Conservation (phyloP, 495 filamentous ascomycete genomes). For the Penicillium macrosclerotiorum region DNA sequence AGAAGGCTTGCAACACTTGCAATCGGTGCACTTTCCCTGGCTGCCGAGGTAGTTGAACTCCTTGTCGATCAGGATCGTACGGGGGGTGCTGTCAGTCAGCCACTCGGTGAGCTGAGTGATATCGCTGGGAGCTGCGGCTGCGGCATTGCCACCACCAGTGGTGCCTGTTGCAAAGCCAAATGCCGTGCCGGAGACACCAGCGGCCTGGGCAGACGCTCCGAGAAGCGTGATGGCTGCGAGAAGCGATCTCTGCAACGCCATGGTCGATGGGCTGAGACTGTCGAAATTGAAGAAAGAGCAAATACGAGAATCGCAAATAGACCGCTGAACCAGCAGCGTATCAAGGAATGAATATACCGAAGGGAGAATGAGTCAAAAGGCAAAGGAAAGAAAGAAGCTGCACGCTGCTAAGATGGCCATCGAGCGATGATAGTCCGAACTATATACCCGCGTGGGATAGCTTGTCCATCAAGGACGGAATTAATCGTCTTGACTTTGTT, state of each 20-base stretch:
- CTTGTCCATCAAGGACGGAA: background rate
- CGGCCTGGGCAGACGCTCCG: constrained; percentile 17
- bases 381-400: constrained; percentile 11
- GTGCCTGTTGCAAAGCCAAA: constrained; percentile 48
- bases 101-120: constrained; percentile 34
- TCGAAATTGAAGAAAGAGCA: background rate
- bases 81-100: constrained; percentile 38
- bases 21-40: constrained; percentile 39
- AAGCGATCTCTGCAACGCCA: constrained; percentile 22
- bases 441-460: constrained; percentile 3
- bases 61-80: constrained; percentile 49
- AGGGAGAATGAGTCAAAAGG: constrained; percentile 10
- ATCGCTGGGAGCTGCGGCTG: constrained; percentile 40
- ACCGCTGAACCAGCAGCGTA: constrained; percentile 13
- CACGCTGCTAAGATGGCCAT: background rate
- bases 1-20: constrained; percentile 28
- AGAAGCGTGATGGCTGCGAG: constrained; percentile 20
- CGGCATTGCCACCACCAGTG: constrained; percentile 50
- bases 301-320: background rate
- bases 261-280: background rate
- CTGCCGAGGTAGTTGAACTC: constrained; percentile 46
- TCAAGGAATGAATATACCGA: constrained; percentile 10
- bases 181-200: constrained; percentile 36
- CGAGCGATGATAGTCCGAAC: background rate
- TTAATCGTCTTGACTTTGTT: constrained; percentile 10